Evolutionary conservation across 2,329 filamentous ascomycete species (phyloP), one percentile per base, ranked within the genome.

Genomic region (Fonsecaea erecta): DNA sequence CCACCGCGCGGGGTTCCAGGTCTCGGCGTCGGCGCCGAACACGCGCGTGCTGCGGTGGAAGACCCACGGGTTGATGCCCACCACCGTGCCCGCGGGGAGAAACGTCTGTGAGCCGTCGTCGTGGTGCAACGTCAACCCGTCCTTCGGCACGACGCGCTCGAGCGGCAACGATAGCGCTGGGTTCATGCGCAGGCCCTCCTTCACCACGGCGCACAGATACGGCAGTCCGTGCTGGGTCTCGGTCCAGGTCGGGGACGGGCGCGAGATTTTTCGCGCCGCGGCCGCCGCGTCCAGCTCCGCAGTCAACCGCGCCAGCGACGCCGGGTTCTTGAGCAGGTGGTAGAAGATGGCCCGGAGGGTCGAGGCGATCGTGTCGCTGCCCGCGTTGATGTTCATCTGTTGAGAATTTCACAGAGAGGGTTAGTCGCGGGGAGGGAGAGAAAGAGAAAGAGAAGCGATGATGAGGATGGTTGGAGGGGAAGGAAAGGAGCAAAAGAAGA

Each of bases 311-410:
- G 71, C 32, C 7, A 75, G 43, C 0, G 71, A 72, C 6, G 67
- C 70, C 0, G 87, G 88, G 71, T 87, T 85, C 71, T 88, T 88
- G 40, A 93, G 82, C 1, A 93, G 78, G 75, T 87, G 88, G 77
- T 93, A 93, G 73, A 94, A 92, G 0, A 92, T 84, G 7, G 88
- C 84, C 6, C 85, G 85, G 0, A 93, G 82, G 3, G 85, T 87
- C 73, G 93, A 93, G 34, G 89, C 90, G 0, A 91, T 93, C 0
- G 91, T 94, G 76, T 95, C 91, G 2, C 86, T 89, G 2, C 91
- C 90, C 0, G 91, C 91, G 14, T 73, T 72, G 28, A 77, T 69
- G 62, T 77, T 77, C 64, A 66, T 66, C 65, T 67, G 30, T n/a
- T n/a, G n/a, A n/a, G n/a, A n/a, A n/a, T n/a, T n/a, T n/a, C n/a